Evolutionary conservation across 768 basidiomycete genomes (phyloP), one percentile per base, ranked within the genome.

Genomic region (Lyophyllum semitale): DNA sequence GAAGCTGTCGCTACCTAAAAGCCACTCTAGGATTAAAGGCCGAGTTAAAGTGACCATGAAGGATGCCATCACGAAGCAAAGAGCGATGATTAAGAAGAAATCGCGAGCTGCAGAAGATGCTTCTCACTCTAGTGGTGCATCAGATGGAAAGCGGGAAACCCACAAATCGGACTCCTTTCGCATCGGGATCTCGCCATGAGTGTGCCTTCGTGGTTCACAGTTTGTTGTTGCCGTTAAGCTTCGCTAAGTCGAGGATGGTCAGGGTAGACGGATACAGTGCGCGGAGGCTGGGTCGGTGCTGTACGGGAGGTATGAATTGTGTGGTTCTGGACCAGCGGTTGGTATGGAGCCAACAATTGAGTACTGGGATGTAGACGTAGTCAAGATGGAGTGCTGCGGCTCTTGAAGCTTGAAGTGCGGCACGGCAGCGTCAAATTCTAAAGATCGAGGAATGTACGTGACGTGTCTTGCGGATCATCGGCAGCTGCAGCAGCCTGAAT

Each of bases 61-160:
- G 55, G 71, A 72, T 15, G 76, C 75, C 37, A 76, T 50, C 29
- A 68, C 68, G 56, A 78, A 71, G 58, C 75, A 78, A 11, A 78
- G 62, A 9, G 65, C 68, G 33, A 78, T 66, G 15, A 78, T 72
- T 9, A 78, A 63, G 60, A 78, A 71, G 57, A 75, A 75, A 63
- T 78, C 76, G 22, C 75, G 68, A 12, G 71, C 76, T 77, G 54
- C 17, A 30, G 2, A 30, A 26, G 32, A 26, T 15, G 8, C 13
- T 45, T 18, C n/a, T 9, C 45, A 37, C 18, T n/a, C 18, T 37
- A 45, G 17, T n/a, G 30, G n/a, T 18, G 41, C 27, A 6, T 35
- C 32, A 26, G 8, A 40, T 9, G n/a, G 35, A 44, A 48, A 26
- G 15, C n/a, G 40, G 30, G 37, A 11, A 13, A 53, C 57, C 29